A percentile compares a stretch with the other conserved stretches of the same genome.
phyloP scores from a whole-genome alignment of 2,329 filamentous ascomycete genomes.

The Hirsutella minnesotensis region DNA sequence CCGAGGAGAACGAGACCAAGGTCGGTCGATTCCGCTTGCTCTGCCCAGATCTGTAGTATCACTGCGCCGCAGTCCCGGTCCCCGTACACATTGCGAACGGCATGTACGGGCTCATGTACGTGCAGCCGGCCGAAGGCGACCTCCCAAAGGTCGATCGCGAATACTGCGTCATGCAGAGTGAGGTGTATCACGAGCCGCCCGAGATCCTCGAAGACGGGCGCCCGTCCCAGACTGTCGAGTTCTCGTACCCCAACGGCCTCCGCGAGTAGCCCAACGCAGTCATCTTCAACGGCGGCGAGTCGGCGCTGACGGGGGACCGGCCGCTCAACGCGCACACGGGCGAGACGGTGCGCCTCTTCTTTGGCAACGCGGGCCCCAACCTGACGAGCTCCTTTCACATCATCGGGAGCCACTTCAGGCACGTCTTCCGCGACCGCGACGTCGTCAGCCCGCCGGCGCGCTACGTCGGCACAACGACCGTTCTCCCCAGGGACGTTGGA shows the following conservation, averaged over 20 bases:
- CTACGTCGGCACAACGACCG: slow-evolving; percentile 14
- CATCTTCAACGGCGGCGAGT: slow-evolving; percentile 21
- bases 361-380: slow-evolving; percentile 22
- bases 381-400: slow-evolving; percentile 22
- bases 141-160: slow-evolving; percentile 19
- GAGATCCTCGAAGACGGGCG: slow-evolving; percentile 18
- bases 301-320: slow-evolving; percentile 15
- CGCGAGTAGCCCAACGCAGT: slow-evolving; percentile 18
- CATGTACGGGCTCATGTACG: slow-evolving; percentile 24
- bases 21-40: slow-evolving; percentile 17
- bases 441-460: slow-evolving; percentile 16
- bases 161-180: slow-evolving; percentile 25
- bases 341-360: slow-evolving; percentile 21
- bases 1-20: slow-evolving; percentile 19
- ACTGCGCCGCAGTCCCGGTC: slow-evolving; percentile 21
- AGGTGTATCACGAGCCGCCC: slow-evolving; percentile 23
- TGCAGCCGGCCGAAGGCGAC: slow-evolving; percentile 16
- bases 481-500: slow-evolving; percentile 14
- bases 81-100: slow-evolving; percentile 24
- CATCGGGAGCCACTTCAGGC: slow-evolving; percentile 18
- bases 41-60: slow-evolving; percentile 20
- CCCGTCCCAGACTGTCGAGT: slow-evolving; percentile 16
- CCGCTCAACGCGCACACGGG: slow-evolving; percentile 17
- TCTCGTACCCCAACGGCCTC: slow-evolving; percentile 20
- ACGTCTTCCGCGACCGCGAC: slow-evolving; percentile 18